These are phyloP conservation scores for Panaeolus papilionaceus DNA, from an alignment of 768 basidiomycete genomes.

Conservation along the genomic window DNA sequence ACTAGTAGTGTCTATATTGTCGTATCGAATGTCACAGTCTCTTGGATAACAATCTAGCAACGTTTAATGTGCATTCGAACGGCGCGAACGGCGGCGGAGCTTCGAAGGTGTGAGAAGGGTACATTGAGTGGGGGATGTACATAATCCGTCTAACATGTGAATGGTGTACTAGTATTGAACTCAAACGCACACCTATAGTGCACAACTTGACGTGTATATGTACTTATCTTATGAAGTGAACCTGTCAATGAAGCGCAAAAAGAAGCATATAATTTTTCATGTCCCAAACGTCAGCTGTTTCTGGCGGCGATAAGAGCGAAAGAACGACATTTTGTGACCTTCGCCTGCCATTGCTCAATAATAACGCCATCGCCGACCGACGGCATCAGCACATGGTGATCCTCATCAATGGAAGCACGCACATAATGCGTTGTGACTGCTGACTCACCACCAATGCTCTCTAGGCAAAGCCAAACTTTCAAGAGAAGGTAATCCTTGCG, in stretches of 20 bases:
- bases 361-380: not conserved
- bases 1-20: too few relatives aligned
- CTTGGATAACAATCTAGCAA: too few relatives aligned
- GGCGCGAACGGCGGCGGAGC: too few relatives aligned
- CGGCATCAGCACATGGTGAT: not conserved
- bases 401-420: not conserved
- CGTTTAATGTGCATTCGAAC: too few relatives aligned
- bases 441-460: not conserved
- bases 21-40: too few relatives aligned
- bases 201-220: too few relatives aligned
- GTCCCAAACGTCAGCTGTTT: not conserved
- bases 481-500: slow-evolving; percentile 44
- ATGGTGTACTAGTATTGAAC: too few relatives aligned
- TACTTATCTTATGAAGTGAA: too few relatives aligned
- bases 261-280: not conserved
- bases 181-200: too few relatives aligned
- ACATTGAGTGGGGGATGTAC: too few relatives aligned
- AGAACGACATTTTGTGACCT: not conserved
- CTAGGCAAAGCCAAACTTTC: slow-evolving; percentile 15
- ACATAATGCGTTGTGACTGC: not conserved
- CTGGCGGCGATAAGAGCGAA: not conserved
- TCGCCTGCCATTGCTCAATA: not conserved
- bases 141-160: too few relatives aligned
- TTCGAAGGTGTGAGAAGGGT: too few relatives aligned
- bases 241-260: not conserved